These are phyloP conservation scores for Beta macrorhiza DNA, from an alignment of 179 eudicot genomes.

Conservation along the genomic window DNA sequence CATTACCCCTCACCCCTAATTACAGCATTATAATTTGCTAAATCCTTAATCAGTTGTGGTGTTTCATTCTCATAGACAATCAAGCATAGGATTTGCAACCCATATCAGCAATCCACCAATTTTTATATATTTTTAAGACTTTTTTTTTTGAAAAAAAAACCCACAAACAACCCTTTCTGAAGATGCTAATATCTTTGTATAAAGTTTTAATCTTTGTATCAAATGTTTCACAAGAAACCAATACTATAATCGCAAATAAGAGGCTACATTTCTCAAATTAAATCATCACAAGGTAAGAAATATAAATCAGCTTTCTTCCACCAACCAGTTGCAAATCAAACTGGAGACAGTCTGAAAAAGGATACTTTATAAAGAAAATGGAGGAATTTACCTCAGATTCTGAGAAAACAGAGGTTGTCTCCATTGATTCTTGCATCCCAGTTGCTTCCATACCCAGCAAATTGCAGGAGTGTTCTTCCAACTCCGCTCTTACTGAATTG, in stretches of 20 bases:
- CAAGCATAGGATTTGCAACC: not conserved
- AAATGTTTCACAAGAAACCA: not conserved
- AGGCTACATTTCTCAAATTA: not conserved
- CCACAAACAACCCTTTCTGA: not conserved
- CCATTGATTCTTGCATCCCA: constrained; percentile 10
- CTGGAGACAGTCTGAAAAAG: too few species aligned
- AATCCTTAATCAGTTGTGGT: not conserved
- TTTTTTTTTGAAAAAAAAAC: not conserved
- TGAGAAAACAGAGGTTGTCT: constrained; percentile 25
- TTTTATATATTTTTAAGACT: not conserved
- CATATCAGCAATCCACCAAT: not conserved
- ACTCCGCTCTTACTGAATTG: not conserved
- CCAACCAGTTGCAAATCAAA: not conserved
- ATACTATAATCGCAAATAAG: not conserved
- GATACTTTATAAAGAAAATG: too few species aligned
- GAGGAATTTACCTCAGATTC: constrained; percentile 30
- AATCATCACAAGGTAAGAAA: constrained; percentile 5
- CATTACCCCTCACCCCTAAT: too few species aligned
- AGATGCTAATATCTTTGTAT: not conserved
- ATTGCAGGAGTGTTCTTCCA: not conserved
- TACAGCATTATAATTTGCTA: not conserved
- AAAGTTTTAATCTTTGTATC: not conserved
- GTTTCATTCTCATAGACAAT: not conserved
- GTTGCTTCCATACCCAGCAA: constrained; percentile 21
- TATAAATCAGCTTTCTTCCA: not conserved